Conservation (phyloP, 805 yeast species). For the Yueomyces sinensis region DNA sequence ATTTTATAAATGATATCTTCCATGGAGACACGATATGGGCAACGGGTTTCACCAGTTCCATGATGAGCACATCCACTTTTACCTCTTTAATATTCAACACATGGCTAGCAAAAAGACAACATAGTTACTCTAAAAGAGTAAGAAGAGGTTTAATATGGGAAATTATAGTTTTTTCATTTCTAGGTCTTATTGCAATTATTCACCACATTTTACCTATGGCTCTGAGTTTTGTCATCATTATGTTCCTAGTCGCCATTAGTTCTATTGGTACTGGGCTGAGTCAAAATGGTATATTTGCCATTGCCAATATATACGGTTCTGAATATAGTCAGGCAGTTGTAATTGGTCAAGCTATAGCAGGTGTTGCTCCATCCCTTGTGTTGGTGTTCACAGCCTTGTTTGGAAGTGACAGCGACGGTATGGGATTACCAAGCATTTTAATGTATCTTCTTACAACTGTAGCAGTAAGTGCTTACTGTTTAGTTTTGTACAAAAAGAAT, state of each 20-base stretch:
- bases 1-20: conserved; percentile 50
- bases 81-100: conserved; percentile 48
- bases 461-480: conserved; percentile 14
- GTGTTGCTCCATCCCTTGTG: conserved; percentile 70
- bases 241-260: conserved; percentile 50
- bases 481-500: conserved; percentile 9
- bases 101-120: conserved; percentile 53
- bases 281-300: conserved; percentile 85
- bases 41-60: conserved; percentile 57
- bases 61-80: conserved; percentile 78
- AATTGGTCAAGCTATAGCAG: conserved; percentile 93
- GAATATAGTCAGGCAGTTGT: conserved; percentile 78
- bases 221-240: conserved; percentile 33
- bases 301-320: conserved; percentile 64
- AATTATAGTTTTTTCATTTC: conserved; percentile 38
- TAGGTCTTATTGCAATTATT: conserved; percentile 29
- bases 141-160: conserved; percentile 48
- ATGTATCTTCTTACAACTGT: conserved; percentile 27
- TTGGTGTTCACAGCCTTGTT: conserved; percentile 35
- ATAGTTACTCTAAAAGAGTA: conserved; percentile 42
- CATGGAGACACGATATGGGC: conserved; percentile 36
- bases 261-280: conserved; percentile 69
- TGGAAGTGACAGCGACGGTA: conserved; percentile 11
- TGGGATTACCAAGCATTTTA: conserved; percentile 13
- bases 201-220: conserved; percentile 9